A percentile compares a stretch with the other conserved stretches of the same genome.
Evolutionary conservation across 2,329 filamentous ascomycete genomes (phyloP).

Genomic region (Knoxdaviesia capensis): DNA sequence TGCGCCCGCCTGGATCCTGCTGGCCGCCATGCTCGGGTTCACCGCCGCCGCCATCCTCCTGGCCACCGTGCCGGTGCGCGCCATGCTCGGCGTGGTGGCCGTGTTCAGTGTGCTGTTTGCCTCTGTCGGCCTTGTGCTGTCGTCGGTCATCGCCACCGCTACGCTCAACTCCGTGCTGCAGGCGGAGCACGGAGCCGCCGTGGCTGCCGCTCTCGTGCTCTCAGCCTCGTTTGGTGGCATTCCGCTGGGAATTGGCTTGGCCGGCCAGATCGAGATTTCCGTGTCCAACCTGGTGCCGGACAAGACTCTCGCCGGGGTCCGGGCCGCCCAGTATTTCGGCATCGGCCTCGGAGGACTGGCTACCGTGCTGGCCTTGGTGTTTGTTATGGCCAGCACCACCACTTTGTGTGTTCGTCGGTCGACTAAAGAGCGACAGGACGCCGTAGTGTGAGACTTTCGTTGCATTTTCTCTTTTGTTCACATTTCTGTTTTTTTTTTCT

Average conservation of each 20-base stretch:
- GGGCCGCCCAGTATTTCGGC: conserved; percentile 19
- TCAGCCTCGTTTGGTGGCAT: conserved; percentile 51
- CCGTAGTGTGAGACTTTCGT: not conserved
- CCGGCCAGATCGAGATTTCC: conserved; percentile 37
- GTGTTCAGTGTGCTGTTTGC: too few species aligned
- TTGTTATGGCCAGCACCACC: conserved; percentile 1
- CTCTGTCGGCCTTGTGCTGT: conserved; percentile 16
- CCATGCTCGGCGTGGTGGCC: too few species aligned
- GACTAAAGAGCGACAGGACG: not conserved
- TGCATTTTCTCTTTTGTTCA: not conserved
- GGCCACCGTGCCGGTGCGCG: conserved; percentile 23
- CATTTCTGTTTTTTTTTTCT: not conserved
- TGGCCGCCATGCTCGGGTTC: conserved; percentile 21
- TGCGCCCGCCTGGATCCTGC: conserved; percentile 19
- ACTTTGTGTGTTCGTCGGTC: not conserved
- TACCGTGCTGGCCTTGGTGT: conserved; percentile 9
- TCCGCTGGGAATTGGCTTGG: conserved; percentile 42
- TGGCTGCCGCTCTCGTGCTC: conserved; percentile 32
- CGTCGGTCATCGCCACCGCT: conserved; percentile 35
- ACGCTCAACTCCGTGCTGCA: conserved; percentile 19
- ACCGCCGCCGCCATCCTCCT: conserved; percentile 20
- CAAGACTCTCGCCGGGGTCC: conserved; percentile 14
- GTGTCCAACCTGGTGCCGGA: conserved; percentile 9
- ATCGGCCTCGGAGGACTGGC: conserved; percentile 17
- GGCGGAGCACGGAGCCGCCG: too few species aligned